Evolutionary conservation across 2,329 filamentous ascomycete genomes (phyloP).

Genomic region (Gremmenia infestans): DNA sequence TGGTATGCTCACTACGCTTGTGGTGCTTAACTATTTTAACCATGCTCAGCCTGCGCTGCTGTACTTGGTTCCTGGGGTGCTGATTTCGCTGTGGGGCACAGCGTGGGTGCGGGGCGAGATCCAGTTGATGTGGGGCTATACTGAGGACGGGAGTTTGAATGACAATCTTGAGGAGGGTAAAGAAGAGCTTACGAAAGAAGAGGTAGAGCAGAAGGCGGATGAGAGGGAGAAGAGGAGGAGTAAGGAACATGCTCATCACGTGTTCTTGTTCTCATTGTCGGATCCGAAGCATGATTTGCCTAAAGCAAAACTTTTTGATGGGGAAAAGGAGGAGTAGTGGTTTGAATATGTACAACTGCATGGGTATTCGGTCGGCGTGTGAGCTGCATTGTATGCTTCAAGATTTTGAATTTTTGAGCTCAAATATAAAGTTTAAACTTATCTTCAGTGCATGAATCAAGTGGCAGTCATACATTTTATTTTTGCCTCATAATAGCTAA

Average conservation of each 20-base stretch:
- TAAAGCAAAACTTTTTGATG: conserved; percentile 5
- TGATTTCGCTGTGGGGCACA: conserved; percentile 70
- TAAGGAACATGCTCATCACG: conserved; percentile 21
- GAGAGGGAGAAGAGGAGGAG: conserved; percentile 4
- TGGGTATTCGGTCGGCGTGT: background rate
- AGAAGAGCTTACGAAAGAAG: conserved; percentile 2
- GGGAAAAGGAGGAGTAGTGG: background rate
- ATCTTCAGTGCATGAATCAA: background rate
- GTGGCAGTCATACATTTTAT: too few species aligned
- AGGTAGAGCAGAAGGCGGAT: conserved; percentile 5
- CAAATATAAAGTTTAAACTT: background rate
- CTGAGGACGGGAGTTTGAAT: conserved; percentile 61
- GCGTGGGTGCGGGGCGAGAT: conserved; percentile 68
- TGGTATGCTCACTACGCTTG: conserved; percentile 72
- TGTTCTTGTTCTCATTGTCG: conserved; percentile 28
- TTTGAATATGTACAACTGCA: background rate
- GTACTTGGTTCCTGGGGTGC: conserved; percentile 84
- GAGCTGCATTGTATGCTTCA: background rate
- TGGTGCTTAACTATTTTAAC: conserved; percentile 70
- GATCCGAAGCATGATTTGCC: conserved; percentile 11
- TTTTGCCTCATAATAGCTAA: too few species aligned
- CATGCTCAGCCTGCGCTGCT: conserved; percentile 87
- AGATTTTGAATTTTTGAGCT: background rate
- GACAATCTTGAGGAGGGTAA: conserved; percentile 9
- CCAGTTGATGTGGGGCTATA: conserved; percentile 73